Evolutionary conservation across 768 basidiomycete species (phyloP), one percentile per base, ranked within the genome.

Genomic region (Pholiota molesta): DNA sequence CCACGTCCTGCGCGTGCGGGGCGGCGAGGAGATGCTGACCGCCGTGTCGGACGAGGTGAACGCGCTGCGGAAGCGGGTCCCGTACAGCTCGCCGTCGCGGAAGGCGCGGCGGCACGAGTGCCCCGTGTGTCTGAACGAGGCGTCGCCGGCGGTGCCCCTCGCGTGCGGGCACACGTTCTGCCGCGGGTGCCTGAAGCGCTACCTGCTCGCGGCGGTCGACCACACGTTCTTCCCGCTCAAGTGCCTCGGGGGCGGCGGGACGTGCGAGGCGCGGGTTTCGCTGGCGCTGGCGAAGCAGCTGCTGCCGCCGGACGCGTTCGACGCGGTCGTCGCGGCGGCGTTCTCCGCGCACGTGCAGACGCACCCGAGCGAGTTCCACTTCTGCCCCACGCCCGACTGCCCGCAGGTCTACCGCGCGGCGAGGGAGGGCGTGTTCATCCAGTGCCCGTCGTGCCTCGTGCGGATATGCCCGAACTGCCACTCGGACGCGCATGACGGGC

Each of bases 351-450:
- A 92, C 68, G 77, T 91, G 19, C 84, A 87, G 61, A 73, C 82
- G 2, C 82, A 82, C 39, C 79, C 89, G 0, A 74, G 79, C 8
- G 88, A 92, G 60, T 89, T 89, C 66, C 81, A 84, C 61, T 88
- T 86, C 66, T 94, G 92, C 73, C 92, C 92, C 0, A 88, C 91
- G 0, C 88, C 92, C 0, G 90, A 94, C 69, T 94, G 92, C 66
- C 77, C 78, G 0, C 88, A 92, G 66, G 79, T 92, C 6, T 94
- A 94, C 69, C 86, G 90, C 28, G 68, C 80, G 2, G 82, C 80
- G 0, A 75, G 81, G 0, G 72, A 71, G 11, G 83, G 83, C 21
- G 77, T 81, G 5, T 75, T 83, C 9, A 71, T 92, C 37, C 87
- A 87, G 57, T 93, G 91, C 56, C 90, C 89, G 1, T 85, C 86